Conservation (phyloP, 23 red algal species). For the Gracilaria gracilis region DNA sequence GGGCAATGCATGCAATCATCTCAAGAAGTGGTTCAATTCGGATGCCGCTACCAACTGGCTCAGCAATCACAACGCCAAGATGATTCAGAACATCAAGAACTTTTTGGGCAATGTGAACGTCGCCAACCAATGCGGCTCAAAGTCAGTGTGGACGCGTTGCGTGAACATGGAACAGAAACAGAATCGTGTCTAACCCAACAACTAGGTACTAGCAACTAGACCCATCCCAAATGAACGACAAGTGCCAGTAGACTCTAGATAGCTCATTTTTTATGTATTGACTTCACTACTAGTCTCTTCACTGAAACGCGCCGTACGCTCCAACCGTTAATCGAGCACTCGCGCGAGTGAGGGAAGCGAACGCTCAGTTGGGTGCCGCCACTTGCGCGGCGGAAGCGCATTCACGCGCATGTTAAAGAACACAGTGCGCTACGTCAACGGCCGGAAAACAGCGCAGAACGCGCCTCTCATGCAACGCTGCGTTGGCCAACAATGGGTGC, state of each 20-base stretch:
- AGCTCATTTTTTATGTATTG: neutral
- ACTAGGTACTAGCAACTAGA: neutral
- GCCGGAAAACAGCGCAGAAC: neutral
- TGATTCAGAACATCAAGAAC: constrained; percentile 26
- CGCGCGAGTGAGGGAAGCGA: neutral
- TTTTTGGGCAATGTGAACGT: constrained; percentile 45
- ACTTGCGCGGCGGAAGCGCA: neutral
- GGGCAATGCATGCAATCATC: constrained; percentile 1
- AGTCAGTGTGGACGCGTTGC: constrained; percentile 49
- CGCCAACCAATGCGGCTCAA: constrained; percentile 49
- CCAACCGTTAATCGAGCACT: neutral
- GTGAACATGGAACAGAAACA: constrained; percentile 60
- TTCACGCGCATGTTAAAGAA: neutral
- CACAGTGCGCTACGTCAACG: neutral
- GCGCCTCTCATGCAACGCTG: neutral
- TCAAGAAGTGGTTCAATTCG: constrained; percentile 36
- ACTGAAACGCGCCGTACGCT: neutral
- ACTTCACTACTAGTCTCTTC: constrained; percentile 2
- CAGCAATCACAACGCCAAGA: constrained; percentile 52
- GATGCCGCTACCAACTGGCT: constrained; percentile 15
- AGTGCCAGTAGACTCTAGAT: neutral
- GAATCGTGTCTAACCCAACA: constrained; percentile 14
- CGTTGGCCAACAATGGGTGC: constrained; percentile 2
- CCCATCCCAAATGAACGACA: too few species aligned
- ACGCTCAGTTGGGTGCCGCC: neutral